Conservation (phyloP, 768 basidiomycete species). For the Dendrothele bispora region DNA sequence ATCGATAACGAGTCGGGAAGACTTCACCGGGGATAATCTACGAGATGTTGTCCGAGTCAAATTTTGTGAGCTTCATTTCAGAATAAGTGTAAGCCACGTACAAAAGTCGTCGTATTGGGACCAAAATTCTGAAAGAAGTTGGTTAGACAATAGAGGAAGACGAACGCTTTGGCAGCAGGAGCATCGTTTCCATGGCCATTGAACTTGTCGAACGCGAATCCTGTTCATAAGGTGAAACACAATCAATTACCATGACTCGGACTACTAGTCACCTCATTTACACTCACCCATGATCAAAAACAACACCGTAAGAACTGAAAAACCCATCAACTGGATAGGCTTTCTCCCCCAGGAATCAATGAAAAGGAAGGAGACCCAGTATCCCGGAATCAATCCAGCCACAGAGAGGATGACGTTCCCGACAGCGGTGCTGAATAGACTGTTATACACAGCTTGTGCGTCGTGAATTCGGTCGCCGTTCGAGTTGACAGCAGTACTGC, state of each 20-base stretch:
- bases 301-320: constrained; percentile 60
- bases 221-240: not conserved
- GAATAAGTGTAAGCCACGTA: too few species aligned
- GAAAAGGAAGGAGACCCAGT: constrained; percentile 60
- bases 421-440: constrained; percentile 61
- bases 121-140: constrained; percentile 92
- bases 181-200: constrained; percentile 42
- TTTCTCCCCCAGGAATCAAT: constrained; percentile 82
- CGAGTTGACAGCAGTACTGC: too few species aligned
- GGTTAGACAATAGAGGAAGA: constrained; percentile 80
- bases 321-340: constrained; percentile 79
- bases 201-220: constrained; percentile 61
- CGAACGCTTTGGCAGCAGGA: constrained; percentile 55
- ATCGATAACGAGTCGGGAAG: constrained; percentile 88
- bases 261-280: not conserved
- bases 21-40: constrained; percentile 80
- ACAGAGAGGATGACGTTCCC: constrained; percentile 76
- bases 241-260: not conserved
- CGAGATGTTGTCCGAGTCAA: too few species aligned
- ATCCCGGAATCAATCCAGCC: constrained; percentile 84
- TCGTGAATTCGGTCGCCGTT: too few species aligned
- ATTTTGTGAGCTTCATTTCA: too few species aligned
- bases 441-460: constrained; percentile 47
- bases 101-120: constrained; percentile 77
- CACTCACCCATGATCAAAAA: constrained; percentile 68